A percentile compares a stretch with the other conserved stretches of the same genome.
Evolutionary conservation across 192 early-diverging fungal genomes (phyloP).

Genomic region (Helicostylum pulchrum): DNA sequence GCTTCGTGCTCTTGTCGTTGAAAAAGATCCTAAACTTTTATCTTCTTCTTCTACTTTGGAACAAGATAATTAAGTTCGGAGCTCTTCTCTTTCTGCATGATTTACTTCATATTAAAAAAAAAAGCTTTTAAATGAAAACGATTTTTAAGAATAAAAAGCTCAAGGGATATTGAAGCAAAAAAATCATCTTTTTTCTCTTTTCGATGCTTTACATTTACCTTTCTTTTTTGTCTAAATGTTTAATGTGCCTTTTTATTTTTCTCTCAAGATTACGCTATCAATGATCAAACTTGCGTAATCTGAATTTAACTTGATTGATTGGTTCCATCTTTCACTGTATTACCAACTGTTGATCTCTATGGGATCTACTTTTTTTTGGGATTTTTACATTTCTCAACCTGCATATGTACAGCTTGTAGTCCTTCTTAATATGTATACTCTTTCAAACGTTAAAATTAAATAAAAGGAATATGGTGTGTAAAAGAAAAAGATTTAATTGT

Average conservation of each 20-base stretch:
- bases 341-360: neutral
- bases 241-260: neutral
- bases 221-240: neutral
- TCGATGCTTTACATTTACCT: neutral
- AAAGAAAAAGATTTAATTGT: too few relatives aligned
- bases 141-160: neutral
- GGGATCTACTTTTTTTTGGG: neutral
- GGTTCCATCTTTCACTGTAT: neutral
- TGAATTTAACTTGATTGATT: neutral
- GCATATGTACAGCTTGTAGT: neutral
- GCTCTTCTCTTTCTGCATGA: neutral
- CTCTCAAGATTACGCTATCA: neutral
- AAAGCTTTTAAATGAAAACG: neutral
- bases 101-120: neutral
- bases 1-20: constrained; percentile 50
- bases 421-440: too few relatives aligned
- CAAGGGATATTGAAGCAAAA: neutral
- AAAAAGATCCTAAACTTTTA: constrained; percentile 30
- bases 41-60: neutral
- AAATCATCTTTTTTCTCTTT: too few relatives aligned
- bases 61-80: too few relatives aligned
- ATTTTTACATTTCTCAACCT: neutral
- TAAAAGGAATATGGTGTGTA: too few relatives aligned
- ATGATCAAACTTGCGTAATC: neutral
- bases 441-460: too few relatives aligned